Conservation (phyloP, 495 filamentous ascomycete genomes). For the Venustampulla echinocandica region DNA sequence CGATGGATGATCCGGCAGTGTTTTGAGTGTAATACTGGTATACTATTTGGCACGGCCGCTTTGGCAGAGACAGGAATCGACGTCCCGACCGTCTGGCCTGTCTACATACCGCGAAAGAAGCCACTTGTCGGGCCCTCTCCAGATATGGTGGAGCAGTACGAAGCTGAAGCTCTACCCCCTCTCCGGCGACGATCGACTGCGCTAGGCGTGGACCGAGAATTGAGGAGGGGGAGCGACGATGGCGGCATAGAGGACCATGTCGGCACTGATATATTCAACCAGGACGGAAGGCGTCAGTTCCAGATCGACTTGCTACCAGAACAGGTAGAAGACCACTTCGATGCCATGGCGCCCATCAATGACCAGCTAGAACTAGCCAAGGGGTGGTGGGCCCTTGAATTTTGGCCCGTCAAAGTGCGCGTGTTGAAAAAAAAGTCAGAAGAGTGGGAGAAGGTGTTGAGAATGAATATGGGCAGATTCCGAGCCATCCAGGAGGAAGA, state of each 20-base stretch:
- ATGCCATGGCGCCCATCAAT: conserved; percentile 24
- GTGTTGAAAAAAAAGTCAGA: conserved; percentile 15
- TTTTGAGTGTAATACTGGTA: conserved; percentile 34
- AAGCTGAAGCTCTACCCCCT: conserved; percentile 7
- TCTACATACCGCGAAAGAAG: conserved; percentile 13
- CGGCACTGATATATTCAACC: neutral
- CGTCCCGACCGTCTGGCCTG: conserved; percentile 25
- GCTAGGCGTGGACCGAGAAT: conserved; percentile 9
- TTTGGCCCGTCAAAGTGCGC: conserved; percentile 30
- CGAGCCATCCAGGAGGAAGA: conserved; percentile 23
- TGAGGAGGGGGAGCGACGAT: too few relatives aligned
- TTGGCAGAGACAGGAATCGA: conserved; percentile 29
- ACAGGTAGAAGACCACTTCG: conserved; percentile 30
- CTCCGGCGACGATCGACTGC: conserved; percentile 10
- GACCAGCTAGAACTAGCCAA: conserved; percentile 24
- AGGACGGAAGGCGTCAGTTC: neutral
- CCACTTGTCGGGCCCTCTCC: conserved; percentile 23
- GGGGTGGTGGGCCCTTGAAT: conserved; percentile 33
- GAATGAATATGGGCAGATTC: conserved; percentile 27
- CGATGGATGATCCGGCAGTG: conserved; percentile 35
- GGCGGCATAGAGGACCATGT: neutral
- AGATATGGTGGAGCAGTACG: conserved; percentile 21
- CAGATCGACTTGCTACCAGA: conserved; percentile 25
- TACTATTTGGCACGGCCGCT: conserved; percentile 25
- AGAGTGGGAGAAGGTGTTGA: conserved; percentile 26